A percentile compares a stretch with the other conserved stretches of the same genome.
Evolutionary conservation across 2,329 filamentous ascomycete species (phyloP).

Genomic region (Rhynchosporium graminicola): DNA sequence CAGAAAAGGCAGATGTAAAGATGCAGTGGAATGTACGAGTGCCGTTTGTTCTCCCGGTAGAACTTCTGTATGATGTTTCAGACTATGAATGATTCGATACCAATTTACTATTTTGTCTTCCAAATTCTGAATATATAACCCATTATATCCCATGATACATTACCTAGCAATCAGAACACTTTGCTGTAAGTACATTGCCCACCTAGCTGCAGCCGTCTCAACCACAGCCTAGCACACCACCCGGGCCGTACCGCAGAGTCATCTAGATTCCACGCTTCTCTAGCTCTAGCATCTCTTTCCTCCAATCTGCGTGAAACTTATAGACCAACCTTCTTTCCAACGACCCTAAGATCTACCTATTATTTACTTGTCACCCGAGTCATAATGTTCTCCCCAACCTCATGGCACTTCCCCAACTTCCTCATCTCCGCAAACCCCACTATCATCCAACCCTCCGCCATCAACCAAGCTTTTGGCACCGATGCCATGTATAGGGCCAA

Average conservation of each 20-base stretch:
- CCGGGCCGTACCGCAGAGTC: not conserved
- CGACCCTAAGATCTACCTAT: not conserved
- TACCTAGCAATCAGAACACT: too few species aligned
- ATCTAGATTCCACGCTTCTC: not conserved
- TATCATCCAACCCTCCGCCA: conserved; percentile 54
- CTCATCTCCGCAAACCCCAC: conserved; percentile 61
- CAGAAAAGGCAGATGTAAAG: not conserved
- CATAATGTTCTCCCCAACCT: conserved; percentile 30
- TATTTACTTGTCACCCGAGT: not conserved
- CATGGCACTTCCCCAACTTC: conserved; percentile 56
- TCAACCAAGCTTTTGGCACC: conserved; percentile 57
- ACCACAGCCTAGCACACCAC: not conserved
- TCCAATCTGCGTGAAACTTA: not conserved
- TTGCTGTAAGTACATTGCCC: not conserved
- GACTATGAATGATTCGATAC: not conserved
- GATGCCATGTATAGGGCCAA: conserved; percentile 64
- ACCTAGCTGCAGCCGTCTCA: not conserved
- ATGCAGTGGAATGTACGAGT: not conserved
- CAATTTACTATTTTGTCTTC: not conserved
- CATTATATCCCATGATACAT: too few species aligned
- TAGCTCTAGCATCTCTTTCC: not conserved
- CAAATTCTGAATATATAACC: not conserved
- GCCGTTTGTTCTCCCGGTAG: too few species aligned
- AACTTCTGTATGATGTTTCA: not conserved
- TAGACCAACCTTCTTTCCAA: not conserved